These are phyloP conservation scores for Scheffersomyces illinoinensis DNA, from an alignment of 1,139 yeast genomes.

Conservation along the genomic window DNA sequence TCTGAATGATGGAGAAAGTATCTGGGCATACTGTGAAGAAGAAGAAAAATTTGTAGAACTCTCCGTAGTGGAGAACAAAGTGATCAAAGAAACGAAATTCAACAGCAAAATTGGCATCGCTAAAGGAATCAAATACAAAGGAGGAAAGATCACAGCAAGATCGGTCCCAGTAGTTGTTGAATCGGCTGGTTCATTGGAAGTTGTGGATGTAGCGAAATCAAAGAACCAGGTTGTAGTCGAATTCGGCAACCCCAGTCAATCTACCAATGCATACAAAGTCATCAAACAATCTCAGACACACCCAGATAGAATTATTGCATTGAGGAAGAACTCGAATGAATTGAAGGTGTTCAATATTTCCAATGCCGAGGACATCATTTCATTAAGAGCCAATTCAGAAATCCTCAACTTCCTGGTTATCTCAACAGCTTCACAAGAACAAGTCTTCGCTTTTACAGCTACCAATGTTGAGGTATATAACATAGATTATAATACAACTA, in stretches of 20 bases:
- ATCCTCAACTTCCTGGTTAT: neutral
- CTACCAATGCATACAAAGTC: neutral
- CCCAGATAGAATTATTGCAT: slow-evolving; percentile 4
- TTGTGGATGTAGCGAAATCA: slow-evolving; percentile 14
- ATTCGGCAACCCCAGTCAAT: neutral
- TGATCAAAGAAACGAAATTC: slow-evolving; percentile 16
- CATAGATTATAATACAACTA: slow-evolving; percentile 17
- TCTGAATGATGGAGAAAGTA: slow-evolving; percentile 5
- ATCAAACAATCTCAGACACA: slow-evolving; percentile 7
- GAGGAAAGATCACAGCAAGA: slow-evolving; percentile 7
- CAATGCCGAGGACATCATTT: neutral
- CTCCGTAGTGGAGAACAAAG: slow-evolving; percentile 16
- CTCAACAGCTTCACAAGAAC: slow-evolving; percentile 8
- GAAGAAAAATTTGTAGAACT: slow-evolving; percentile 14
- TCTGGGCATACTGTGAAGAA: slow-evolving; percentile 21
- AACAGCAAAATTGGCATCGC: slow-evolving; percentile 9
- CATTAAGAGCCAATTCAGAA: neutral
- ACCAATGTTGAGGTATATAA: slow-evolving; percentile 34
- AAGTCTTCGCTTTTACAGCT: slow-evolving; percentile 27
- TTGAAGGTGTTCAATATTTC: neutral
- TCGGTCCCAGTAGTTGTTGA: slow-evolving; percentile 10
- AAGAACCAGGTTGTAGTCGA: slow-evolving; percentile 5
- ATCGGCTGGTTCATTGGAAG: slow-evolving; percentile 4
- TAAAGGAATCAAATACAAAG: slow-evolving; percentile 8
- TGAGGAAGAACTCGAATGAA: neutral